Evolutionary conservation across 73 alveolate species (phyloP).

Genomic region (Breviolum minutum): DNA sequence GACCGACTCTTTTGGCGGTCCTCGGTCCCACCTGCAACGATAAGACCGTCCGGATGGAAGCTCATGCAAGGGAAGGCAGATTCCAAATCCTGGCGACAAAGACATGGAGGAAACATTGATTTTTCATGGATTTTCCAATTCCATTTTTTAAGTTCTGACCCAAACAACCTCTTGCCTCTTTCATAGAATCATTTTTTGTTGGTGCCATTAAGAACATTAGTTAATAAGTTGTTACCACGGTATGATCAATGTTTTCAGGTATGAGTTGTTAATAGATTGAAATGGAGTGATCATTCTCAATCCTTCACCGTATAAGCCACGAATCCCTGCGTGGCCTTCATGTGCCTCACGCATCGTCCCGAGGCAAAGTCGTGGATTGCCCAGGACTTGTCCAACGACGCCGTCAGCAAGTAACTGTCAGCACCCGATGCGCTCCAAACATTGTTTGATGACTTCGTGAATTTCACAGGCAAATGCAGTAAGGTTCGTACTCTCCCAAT

Average conservation of each 20-base stretch:
- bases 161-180: too few relatives aligned
- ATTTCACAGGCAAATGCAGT: background rate
- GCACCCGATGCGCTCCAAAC: background rate
- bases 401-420: slow-evolving; percentile 58
- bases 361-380: slow-evolving; percentile 74
- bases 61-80: slow-evolving; percentile 90
- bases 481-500: slow-evolving; percentile 48
- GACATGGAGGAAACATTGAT: background rate
- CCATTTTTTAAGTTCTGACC: too few relatives aligned
- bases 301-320: too few relatives aligned
- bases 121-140: background rate
- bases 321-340: slow-evolving; percentile 20
- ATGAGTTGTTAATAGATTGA: background rate
- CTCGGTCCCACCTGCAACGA: slow-evolving; percentile 79
- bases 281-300: background rate
- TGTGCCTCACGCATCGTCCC: slow-evolving; percentile 80
- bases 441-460: background rate
- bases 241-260: background rate
- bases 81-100: slow-evolving; percentile 54
- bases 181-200: too few relatives aligned
- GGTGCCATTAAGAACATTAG: too few relatives aligned
- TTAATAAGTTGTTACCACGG: too few relatives aligned
- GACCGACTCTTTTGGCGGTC: background rate
- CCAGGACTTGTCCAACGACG: slow-evolving; percentile 91
- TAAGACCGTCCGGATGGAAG: slow-evolving; percentile 95